Evolutionary conservation across 2,329 filamentous ascomycete species (phyloP).

Genomic region (Colletotrichum falcatum): DNA sequence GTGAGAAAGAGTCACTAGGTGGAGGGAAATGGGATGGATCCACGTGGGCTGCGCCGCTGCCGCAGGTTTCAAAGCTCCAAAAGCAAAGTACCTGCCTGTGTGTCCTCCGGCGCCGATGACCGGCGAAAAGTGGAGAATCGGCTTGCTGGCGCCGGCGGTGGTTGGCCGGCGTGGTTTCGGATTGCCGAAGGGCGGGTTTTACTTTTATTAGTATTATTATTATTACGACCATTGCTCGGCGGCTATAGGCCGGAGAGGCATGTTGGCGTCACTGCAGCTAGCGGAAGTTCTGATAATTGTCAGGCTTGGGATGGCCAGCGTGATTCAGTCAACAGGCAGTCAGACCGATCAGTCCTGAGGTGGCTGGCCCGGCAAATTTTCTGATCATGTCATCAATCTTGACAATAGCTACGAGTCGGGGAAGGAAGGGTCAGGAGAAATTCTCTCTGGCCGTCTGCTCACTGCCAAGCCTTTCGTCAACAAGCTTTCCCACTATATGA

Average conservation of each 20-base stretch:
- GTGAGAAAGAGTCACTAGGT: neutral
- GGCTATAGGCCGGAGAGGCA: neutral
- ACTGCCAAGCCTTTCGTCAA: neutral
- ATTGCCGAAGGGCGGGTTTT: neutral
- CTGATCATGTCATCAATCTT: neutral
- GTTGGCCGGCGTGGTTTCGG: constrained; percentile 22
- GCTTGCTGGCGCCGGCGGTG: constrained; percentile 9
- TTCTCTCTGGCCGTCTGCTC: neutral
- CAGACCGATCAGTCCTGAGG: neutral
- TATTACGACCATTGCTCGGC: neutral
- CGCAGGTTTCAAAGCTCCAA: neutral
- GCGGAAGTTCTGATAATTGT: neutral
- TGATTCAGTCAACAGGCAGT: neutral
- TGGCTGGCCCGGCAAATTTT: neutral
- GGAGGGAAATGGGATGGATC: neutral
- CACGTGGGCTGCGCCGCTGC: constrained; percentile 14
- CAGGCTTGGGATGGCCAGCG: neutral
- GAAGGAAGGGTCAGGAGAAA: neutral
- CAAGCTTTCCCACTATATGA: neutral
- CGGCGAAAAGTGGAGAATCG: constrained; percentile 21
- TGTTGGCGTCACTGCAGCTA: neutral
- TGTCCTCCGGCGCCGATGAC: constrained; percentile 34
- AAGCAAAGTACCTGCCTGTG: neutral
- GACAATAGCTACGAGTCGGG: neutral
- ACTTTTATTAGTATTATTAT: neutral